Evolutionary conservation across 352 stramenopile genomes (phyloP).

Genomic region (Phytophthora brassicae): DNA sequence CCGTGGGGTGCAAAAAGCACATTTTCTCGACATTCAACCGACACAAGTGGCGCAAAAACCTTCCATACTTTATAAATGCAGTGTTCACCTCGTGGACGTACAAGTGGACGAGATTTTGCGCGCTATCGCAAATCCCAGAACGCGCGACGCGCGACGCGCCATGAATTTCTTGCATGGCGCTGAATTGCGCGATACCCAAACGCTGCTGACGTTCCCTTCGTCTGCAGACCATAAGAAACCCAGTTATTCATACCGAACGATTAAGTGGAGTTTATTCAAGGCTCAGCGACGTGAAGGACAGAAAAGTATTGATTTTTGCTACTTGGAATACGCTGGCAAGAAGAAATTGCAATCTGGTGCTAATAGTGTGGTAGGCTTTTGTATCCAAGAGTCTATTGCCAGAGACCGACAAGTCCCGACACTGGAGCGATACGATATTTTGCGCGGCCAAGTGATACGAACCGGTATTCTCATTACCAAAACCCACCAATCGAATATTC

Average conservation of each 20-base stretch:
- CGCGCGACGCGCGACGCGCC: slow-evolving; percentile 51
- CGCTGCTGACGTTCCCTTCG: slow-evolving; percentile 71
- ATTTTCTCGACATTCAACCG: slow-evolving; percentile 59
- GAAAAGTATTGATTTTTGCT: slow-evolving; percentile 71
- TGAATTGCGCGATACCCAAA: slow-evolving; percentile 64
- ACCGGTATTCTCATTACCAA: slow-evolving; percentile 74
- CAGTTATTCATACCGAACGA: slow-evolving; percentile 67
- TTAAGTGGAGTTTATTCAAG: slow-evolving; percentile 65
- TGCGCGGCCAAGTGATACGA: slow-evolving; percentile 53
- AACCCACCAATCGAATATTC: slow-evolving; percentile 73
- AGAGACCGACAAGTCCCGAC: slow-evolving; percentile 64
- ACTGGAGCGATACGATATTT: slow-evolving; percentile 65
- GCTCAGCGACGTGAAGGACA: slow-evolving; percentile 29
- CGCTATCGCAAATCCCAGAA: slow-evolving; percentile 57
- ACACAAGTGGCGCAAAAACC: slow-evolving; percentile 29
- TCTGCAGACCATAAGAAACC: slow-evolving; percentile 44
- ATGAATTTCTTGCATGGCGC: slow-evolving; percentile 55
- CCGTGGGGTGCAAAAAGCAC: slow-evolving; percentile 44
- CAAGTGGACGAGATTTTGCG: slow-evolving; percentile 62
- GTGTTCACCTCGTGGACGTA: slow-evolving; percentile 62
- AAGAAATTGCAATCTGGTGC: slow-evolving; percentile 38
- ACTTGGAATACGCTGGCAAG: slow-evolving; percentile 77
- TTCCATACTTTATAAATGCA: slow-evolving; percentile 63
- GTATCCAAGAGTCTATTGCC: slow-evolving; percentile 72
- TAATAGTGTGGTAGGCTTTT: slow-evolving; percentile 71